A percentile compares a stretch with the other conserved stretches of the same genome.
phyloP scores from a whole-genome alignment of 257 asterid genomes.

The Rhazya stricta region DNA sequence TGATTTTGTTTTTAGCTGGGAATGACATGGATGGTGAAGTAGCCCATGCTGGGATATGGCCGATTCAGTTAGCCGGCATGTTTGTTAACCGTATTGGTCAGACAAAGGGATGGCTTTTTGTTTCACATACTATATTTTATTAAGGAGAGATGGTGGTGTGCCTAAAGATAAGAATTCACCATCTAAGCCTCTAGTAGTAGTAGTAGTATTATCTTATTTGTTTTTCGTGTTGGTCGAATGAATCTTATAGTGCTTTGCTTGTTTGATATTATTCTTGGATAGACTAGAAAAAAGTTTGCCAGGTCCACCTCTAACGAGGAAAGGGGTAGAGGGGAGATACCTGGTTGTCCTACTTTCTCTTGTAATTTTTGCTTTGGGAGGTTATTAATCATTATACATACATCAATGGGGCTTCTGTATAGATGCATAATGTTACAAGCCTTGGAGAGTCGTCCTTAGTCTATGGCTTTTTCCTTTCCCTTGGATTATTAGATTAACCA shows the following conservation, averaged over 20 bases:
- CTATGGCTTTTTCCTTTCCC: neutral
- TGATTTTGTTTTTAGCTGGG: conserved; percentile 33
- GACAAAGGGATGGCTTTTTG: conserved; percentile 25
- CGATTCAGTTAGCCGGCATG: conserved; percentile 18
- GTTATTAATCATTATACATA: conserved; percentile 16
- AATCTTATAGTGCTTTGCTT: conserved; percentile 29
- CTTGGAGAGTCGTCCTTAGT: too few species aligned
- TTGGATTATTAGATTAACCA: too few species aligned
- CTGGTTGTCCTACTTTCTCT: conserved; percentile 11
- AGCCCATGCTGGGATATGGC: conserved; percentile 24
- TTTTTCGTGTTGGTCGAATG: conserved; percentile 16
- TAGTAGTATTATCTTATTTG: conserved; percentile 27
- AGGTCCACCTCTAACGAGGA: conserved; percentile 16
- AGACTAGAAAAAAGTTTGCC: conserved; percentile 20
- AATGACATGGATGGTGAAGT: conserved; percentile 14
- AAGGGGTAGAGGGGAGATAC: conserved; percentile 14
- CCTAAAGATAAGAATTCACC: conserved; percentile 22
- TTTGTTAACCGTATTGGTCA: conserved; percentile 24
- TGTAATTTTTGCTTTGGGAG: conserved; percentile 12
- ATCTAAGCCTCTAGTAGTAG: conserved; percentile 3
- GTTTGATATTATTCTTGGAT: conserved; percentile 20
- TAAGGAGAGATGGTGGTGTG: conserved; percentile 20
- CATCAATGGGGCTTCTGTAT: conserved; percentile 17
- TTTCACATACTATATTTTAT: conserved; percentile 16
- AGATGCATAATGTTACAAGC: conserved; percentile 11